phyloP scores from a whole-genome alignment of 1,284 basidiomycete species.

The Ustilago crameri region DNA sequence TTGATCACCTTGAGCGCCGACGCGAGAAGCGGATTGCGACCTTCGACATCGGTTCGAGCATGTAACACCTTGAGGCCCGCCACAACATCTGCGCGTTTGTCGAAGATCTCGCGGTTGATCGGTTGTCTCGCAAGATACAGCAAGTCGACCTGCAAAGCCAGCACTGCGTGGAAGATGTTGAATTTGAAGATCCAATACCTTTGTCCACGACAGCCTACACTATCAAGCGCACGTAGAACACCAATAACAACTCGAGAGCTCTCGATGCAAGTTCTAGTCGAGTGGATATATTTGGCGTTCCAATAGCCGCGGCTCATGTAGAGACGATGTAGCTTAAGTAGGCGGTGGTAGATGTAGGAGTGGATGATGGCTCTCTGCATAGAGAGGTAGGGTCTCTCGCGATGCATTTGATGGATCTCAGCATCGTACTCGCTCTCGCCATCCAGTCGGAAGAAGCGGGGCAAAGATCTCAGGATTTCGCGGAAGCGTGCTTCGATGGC shows the following conservation, averaged over 20 bases:
- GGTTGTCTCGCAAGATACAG: constrained; percentile 37
- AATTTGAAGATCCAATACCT: constrained; percentile 49
- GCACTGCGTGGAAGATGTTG: constrained; percentile 46
- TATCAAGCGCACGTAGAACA: constrained; percentile 30
- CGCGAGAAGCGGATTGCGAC: constrained; percentile 38
- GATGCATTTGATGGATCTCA: constrained; percentile 49
- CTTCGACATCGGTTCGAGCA: constrained; percentile 40
- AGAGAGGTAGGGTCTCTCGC: constrained; percentile 55
- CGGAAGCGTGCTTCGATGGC: constrained; percentile 54
- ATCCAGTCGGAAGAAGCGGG: constrained; percentile 53
- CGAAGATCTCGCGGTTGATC: constrained; percentile 36
- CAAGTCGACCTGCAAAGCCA: constrained; percentile 48
- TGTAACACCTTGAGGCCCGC: constrained; percentile 49
- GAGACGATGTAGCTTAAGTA: constrained; percentile 58
- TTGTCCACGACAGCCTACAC: constrained; percentile 30
- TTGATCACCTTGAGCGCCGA: constrained; percentile 52
- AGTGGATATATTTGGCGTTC: constrained; percentile 56
- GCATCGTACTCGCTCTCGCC: constrained; percentile 57
- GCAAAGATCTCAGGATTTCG: constrained; percentile 41
- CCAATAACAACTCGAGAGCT: constrained; percentile 46
- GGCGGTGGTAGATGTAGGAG: constrained; percentile 54
- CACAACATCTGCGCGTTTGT: constrained; percentile 40
- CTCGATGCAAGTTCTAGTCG: constrained; percentile 53
- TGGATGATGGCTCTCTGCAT: constrained; percentile 56
- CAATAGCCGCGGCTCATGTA: constrained; percentile 57